Evolutionary conservation across 768 basidiomycete species (phyloP).

Genomic region (Phylloporus rhodoxanthus): DNA sequence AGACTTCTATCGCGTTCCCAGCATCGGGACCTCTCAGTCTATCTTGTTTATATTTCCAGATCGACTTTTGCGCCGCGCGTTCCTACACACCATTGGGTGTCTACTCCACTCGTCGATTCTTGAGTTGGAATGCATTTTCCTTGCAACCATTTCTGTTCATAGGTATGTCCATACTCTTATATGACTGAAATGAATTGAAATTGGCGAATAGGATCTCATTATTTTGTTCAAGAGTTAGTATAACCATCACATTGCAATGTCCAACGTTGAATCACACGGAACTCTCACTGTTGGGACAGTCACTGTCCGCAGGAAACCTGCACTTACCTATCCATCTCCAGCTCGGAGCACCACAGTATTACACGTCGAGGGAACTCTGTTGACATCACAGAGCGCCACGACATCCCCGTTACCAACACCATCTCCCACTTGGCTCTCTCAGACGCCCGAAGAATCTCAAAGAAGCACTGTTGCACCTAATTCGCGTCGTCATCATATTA

Average conservation of each 20-base stretch:
- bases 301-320: conserved; percentile 50
- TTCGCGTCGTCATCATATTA: conserved; percentile 22
- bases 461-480: conserved; percentile 13
- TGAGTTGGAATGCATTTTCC: conserved; percentile 21
- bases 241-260: conserved; percentile 14
- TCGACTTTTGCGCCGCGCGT: conserved; percentile 8
- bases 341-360: conserved; percentile 28
- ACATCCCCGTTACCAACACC: conserved; percentile 8
- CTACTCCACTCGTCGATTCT: conserved; percentile 8
- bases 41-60: conserved; percentile 23
- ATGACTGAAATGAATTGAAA: not conserved
- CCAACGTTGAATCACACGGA: conserved; percentile 19
- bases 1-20: conserved; percentile 5
- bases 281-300: conserved; percentile 10
- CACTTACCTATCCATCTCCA: conserved; percentile 55
- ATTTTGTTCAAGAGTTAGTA: conserved; percentile 3
- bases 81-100: conserved; percentile 7
- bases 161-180: conserved; percentile 11
- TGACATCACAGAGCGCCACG: conserved; percentile 16
- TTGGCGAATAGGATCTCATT: conserved; percentile 7
- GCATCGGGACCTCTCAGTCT: conserved; percentile 3
- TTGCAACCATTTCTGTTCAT: conserved; percentile 14
- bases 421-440: conserved; percentile 11
- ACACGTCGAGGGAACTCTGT: conserved; percentile 19
- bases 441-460: conserved; percentile 10